A percentile compares a stretch with the other conserved stretches of the same genome.
Conservation (phyloP, 768 basidiomycete species). For the Termitomyces eurrhizus region DNA sequence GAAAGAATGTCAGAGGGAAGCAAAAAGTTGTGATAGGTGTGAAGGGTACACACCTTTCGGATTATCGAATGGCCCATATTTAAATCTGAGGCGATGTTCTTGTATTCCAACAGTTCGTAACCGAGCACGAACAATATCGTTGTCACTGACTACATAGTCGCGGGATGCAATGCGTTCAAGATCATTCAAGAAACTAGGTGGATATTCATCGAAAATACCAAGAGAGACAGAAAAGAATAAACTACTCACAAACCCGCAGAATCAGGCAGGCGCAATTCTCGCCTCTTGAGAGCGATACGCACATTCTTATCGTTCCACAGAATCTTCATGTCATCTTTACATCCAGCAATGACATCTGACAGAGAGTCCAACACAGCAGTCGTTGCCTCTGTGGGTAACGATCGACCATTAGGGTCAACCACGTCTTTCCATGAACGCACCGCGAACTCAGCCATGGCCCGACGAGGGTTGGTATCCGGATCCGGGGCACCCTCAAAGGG, state of each 20-base stretch:
- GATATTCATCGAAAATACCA: not conserved
- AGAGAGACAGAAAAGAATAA: conserved; percentile 1
- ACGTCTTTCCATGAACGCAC: conserved; percentile 53
- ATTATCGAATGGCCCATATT: conserved; percentile 36
- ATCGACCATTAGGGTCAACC: conserved; percentile 25
- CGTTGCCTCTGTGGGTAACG: conserved; percentile 1
- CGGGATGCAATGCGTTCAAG: conserved; percentile 58
- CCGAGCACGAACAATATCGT: conserved; percentile 70
- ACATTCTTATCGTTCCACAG: conserved; percentile 62
- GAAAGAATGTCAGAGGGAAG: not conserved
- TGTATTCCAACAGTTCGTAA: conserved; percentile 71
- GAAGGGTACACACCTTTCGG: conserved; percentile 23
- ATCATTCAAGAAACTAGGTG: conserved; percentile 61
- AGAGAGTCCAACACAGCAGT: conserved; percentile 31
- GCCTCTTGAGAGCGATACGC: conserved; percentile 41
- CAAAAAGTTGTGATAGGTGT: not conserved
- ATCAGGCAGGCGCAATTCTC: conserved; percentile 52
- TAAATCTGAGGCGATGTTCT: conserved; percentile 53
- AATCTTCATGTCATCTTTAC: conserved; percentile 58
- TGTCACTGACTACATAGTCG: conserved; percentile 63
- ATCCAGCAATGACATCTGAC: conserved; percentile 51
- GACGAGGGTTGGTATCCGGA: conserved; percentile 17
- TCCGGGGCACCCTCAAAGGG: conserved; percentile 38
- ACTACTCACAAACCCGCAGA: conserved; percentile 60
- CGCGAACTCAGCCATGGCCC: conserved; percentile 40